Evolutionary conservation across 352 stramenopile genomes (phyloP).

Genomic region (Globisporangium orthogonon): DNA sequence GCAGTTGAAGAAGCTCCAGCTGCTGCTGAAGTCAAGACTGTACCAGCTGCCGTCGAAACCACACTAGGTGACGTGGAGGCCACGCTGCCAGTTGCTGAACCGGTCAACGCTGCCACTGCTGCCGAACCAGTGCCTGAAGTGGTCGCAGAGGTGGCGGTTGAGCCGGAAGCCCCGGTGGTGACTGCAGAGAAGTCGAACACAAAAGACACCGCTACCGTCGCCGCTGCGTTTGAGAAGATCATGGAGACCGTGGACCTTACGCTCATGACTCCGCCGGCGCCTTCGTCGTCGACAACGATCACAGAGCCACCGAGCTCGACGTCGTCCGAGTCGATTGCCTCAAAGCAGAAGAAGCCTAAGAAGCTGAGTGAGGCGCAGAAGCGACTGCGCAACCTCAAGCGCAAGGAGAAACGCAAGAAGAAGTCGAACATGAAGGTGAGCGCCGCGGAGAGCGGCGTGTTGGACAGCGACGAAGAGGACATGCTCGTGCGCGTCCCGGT

Average conservation of each 20-base stretch:
- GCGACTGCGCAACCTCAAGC: conserved; percentile 56
- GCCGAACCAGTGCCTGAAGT: background rate
- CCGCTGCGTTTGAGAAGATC: conserved; percentile 13
- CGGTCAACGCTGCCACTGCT: background rate
- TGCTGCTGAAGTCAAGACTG: background rate
- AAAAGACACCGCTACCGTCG: background rate
- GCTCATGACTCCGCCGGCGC: conserved; percentile 1
- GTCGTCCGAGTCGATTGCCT: background rate
- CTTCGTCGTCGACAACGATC: background rate
- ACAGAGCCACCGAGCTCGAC: conserved; percentile 7
- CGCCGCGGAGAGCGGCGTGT: conserved; percentile 11
- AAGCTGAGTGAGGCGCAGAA: conserved; percentile 53
- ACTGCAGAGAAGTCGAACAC: background rate
- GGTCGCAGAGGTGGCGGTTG: background rate
- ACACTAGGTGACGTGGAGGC: background rate
- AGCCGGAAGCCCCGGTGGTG: background rate
- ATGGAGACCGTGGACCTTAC: conserved; percentile 14
- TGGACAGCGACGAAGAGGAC: conserved; percentile 21
- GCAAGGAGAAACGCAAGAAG: conserved; percentile 78
- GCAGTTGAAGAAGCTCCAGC: conserved; percentile 1
- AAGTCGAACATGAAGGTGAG: conserved; percentile 45
- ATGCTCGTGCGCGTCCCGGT: conserved; percentile 17
- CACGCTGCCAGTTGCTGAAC: background rate
- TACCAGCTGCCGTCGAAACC: background rate
- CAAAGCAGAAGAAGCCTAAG: conserved; percentile 19